These are phyloP conservation scores for Hanseniaspora meyeri DNA, from an alignment of 805 yeast species.

Conservation along the genomic window DNA sequence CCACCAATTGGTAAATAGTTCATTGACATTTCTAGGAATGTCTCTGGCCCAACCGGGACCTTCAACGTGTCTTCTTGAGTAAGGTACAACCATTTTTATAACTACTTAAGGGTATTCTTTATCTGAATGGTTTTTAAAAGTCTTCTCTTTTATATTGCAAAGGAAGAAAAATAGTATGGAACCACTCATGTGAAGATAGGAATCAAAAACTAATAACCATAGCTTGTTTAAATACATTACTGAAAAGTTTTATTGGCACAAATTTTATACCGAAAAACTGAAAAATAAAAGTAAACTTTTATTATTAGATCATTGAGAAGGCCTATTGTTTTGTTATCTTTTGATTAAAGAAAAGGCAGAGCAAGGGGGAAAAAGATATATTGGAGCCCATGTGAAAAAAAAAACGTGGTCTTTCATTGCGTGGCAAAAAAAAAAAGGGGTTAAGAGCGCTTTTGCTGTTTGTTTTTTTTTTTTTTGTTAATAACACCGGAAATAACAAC, in stretches of 20 bases:
- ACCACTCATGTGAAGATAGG: background rate
- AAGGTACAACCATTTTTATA: constrained; percentile 1
- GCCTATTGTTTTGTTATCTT: too few relatives aligned
- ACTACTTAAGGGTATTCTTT: background rate
- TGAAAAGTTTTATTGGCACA: background rate
- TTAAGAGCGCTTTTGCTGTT: too few relatives aligned
- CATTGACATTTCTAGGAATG: constrained; percentile 34
- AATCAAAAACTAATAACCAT: too few relatives aligned
- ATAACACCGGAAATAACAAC: too few relatives aligned
- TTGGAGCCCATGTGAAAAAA: constrained; percentile 1
- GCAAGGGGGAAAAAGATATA: background rate
- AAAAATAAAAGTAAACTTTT: too few relatives aligned
- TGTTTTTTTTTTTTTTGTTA: too few relatives aligned
- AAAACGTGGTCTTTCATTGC: background rate
- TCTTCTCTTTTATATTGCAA: too few relatives aligned
- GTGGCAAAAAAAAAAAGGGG: background rate
- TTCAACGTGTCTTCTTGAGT: constrained; percentile 16
- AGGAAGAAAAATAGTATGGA: background rate
- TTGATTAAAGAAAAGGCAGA: too few relatives aligned
- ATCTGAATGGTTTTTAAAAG: too few relatives aligned
- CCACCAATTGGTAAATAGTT: constrained; percentile 19
- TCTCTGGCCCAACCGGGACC: constrained; percentile 33
- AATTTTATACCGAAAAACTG: too few relatives aligned
- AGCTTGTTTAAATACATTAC: background rate
- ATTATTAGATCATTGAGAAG: too few relatives aligned